Conservation (phyloP, 805 yeast species). For the Saccharomycopsis amapae region DNA sequence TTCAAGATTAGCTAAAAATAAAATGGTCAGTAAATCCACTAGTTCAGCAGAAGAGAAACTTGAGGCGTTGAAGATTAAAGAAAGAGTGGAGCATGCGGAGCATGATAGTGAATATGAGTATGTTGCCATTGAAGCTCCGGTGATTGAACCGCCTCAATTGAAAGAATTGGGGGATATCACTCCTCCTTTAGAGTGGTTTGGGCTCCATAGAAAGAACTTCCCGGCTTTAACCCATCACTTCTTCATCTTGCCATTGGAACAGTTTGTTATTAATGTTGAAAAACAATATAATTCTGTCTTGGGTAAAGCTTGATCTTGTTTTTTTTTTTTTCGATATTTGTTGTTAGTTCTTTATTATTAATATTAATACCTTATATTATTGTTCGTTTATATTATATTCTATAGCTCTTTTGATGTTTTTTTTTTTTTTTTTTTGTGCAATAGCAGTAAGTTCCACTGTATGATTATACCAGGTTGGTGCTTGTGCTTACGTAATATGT, state of each 20-base stretch:
- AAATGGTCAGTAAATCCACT: conserved; percentile 24
- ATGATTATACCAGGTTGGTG: too few species aligned
- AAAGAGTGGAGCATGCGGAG: conserved; percentile 21
- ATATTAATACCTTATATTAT: too few species aligned
- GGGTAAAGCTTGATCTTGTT: conserved; percentile 29
- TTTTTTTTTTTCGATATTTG: background rate
- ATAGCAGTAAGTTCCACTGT: too few species aligned
- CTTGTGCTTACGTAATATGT: too few species aligned
- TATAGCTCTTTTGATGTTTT: too few species aligned
- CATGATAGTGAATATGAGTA: conserved; percentile 39
- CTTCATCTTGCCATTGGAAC: conserved; percentile 66
- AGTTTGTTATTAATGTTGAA: conserved; percentile 60
- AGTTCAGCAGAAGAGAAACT: conserved; percentile 37
- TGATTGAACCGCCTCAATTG: conserved; percentile 82
- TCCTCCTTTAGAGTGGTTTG: conserved; percentile 98
- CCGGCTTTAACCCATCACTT: conserved; percentile 84
- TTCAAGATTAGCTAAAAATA: conserved; percentile 43
- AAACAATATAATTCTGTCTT: conserved; percentile 36
- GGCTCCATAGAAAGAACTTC: conserved; percentile 76
- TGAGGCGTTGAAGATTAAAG: conserved; percentile 27
- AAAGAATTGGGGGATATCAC: conserved; percentile 94
- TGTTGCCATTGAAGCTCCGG: conserved; percentile 63
- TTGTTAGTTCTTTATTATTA: too few species aligned
- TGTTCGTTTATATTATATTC: too few species aligned
- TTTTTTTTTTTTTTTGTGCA: too few species aligned